Conservation (phyloP, 192 early-diverging fungal species). For the Linnemannia zychae region DNA sequence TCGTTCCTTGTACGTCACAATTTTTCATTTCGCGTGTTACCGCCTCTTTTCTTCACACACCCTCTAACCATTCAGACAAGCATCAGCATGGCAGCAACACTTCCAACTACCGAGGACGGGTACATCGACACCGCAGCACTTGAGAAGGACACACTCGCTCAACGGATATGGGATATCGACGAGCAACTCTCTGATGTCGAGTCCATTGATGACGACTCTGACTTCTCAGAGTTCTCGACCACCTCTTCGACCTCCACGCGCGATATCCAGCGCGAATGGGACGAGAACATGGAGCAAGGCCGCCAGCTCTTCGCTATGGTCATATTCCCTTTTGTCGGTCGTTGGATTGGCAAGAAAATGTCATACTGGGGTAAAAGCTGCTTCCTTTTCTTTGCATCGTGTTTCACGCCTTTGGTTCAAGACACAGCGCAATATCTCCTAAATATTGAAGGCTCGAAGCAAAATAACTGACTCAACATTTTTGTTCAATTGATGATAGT, state of each 20-base stretch:
- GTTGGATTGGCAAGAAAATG: conserved; percentile 65
- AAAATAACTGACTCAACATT: background rate
- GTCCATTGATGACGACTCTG: conserved; percentile 52
- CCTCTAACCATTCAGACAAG: background rate
- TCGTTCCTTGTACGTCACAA: background rate
- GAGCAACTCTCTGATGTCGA: conserved; percentile 38
- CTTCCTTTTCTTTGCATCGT: background rate
- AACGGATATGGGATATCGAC: conserved; percentile 53
- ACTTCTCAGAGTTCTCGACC: conserved; percentile 54
- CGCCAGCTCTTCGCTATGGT: conserved; percentile 62
- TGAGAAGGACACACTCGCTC: conserved; percentile 15
- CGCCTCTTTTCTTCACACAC: background rate
- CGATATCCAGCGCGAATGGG: conserved; percentile 67
- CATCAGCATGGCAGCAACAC: background rate
- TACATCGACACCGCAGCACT: conserved; percentile 41
- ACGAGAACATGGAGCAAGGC: conserved; percentile 66
- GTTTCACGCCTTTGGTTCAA: background rate
- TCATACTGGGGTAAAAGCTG: conserved; percentile 63
- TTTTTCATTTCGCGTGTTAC: background rate
- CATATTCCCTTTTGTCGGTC: conserved; percentile 65
- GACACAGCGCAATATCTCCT: background rate
- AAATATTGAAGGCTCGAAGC: background rate
- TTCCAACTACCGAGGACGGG: conserved; percentile 43
- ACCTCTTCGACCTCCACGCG: conserved; percentile 48
- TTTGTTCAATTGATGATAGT: conserved; percentile 11